Base-by-base conservation (phyloP, 805 yeast genomes). In the Jamesozyma spencerorum region DNA sequence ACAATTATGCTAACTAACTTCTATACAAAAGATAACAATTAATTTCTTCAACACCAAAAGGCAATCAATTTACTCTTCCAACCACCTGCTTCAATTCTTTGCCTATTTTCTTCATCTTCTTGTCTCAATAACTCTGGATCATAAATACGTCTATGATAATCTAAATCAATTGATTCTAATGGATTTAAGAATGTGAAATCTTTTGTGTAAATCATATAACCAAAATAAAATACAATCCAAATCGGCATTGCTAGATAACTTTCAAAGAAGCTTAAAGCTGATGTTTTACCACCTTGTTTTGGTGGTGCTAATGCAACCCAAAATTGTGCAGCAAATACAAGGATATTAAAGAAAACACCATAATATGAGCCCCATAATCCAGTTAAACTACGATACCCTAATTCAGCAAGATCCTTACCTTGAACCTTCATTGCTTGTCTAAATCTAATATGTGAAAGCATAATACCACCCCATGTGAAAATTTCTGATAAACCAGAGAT, bases 231-330 rank as follows among this genome's bases (percentile, higher is more conserved):
- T 6, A 55, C 65, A 1, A 65, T 7, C 46, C 71, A 63, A 17
- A 72, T 66, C 3, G 65, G 68, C 13, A 59, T 60, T 6, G 81
- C 77, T 39, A 79, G 58, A 54, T 75, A 77, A 35, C 64, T 59
- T 58, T 70, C 62, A 64, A 77, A 77, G 58, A 78, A 78, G 31
- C 58, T 54, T 30, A 58, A 53, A 29, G 66, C 68, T 38, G 60
- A 61, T n/a, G 44, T 40, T 20, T 45, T 41, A 22, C 70, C 71
- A 6, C 49, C 62, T 11, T 55, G 44, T 5, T 52, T 77, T 37
- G 77, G 57, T 36, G 85, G 82, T 55, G 68, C 76, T 38, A 77
- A 55, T 3, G 83, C 79, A 38, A 79, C 72, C 77, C 81, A 77
- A 57, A 78, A 75, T 55, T 76, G 80, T 1, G 78, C 79, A 41